These are phyloP conservation scores for Trichophyton simii DNA, from an alignment of 2,329 filamentous ascomycete genomes.

Conservation along the genomic window DNA sequence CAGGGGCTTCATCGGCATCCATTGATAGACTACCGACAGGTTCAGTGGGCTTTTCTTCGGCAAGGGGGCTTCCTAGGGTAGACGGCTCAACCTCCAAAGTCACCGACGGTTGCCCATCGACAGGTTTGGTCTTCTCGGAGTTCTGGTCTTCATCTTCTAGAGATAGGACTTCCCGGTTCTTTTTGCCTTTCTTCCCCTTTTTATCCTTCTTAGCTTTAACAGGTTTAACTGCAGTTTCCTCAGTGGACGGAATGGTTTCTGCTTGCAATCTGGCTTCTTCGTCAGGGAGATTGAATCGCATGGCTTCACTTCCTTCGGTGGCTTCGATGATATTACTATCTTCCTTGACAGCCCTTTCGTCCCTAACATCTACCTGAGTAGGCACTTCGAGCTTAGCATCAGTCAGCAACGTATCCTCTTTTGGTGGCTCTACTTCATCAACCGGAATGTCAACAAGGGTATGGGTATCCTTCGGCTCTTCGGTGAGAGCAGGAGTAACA, in stretches of 20 bases:
- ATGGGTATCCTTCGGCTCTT: neutral
- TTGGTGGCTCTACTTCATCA: neutral
- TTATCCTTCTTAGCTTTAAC: slow-evolving; percentile 2
- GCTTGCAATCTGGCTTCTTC: neutral
- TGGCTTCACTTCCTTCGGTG: neutral
- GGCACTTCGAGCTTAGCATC: neutral
- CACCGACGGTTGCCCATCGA: neutral
- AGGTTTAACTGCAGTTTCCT: neutral
- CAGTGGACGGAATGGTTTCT: neutral
- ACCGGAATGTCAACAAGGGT: neutral
- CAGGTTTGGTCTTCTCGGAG: neutral
- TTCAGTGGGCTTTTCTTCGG: neutral
- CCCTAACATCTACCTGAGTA: neutral
- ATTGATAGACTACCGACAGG: neutral
- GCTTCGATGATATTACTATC: neutral
- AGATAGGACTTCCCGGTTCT: neutral
- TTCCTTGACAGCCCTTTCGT: neutral
- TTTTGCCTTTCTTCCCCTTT: slow-evolving; percentile 6
- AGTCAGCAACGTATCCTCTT: neutral
- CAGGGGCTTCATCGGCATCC: neutral
- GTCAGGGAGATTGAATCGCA: neutral
- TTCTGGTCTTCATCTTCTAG: neutral
- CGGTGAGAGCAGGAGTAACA: neutral
- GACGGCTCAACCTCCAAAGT: neutral
- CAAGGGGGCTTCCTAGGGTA: neutral